Evolutionary conservation across 805 yeast genomes (phyloP), one percentile per base, ranked within the genome.

Genomic region (Candida corydali): DNA sequence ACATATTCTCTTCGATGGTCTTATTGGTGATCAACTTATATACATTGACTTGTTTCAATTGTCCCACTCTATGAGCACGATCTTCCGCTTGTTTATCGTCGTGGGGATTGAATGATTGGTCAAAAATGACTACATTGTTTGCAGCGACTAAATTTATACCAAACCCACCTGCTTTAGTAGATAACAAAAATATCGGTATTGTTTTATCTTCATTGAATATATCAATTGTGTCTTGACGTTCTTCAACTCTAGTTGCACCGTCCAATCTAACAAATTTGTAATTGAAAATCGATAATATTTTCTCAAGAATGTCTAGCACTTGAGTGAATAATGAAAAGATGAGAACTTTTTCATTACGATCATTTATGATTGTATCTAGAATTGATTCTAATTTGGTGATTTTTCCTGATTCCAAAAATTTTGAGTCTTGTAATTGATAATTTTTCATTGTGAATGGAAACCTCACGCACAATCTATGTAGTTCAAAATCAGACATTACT

Each of bases 21-120:
- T 78, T 71, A 44, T 71, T 73, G 8, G 84, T 75, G 36, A 93
- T 79, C 42, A 93, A 62, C 39, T 94, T 77, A 27, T 76, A 73
- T 12, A 94, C 96, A 36, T 69, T 65, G 15, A 93, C 99, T 33
- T 84, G 86, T 37, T 82, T 77, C 5, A 81, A 78, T 63, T 91
- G 98, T 1, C 98, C 98, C 17, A 93, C 96, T 60, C 99, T 76
- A 59, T 93, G 99, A 0, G 98, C 96, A 55, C 99, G 77, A 59
- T 93, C 99, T 56, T 94, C 98, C 2, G 99, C 99, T 64, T 93
- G 99, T 54, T 84, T 84, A 55, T 93, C 99, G 57, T 93, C 98
- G 59, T 93, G 98, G 0, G 99, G 99, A 54, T 93, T 93, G 66
- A 93, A 93, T 34, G 94, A 82, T 56, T 88, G 91, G 56, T 93